These are phyloP conservation scores for Metarhizium humberi DNA, from an alignment of 2,329 filamentous ascomycete genomes.

Conservation along the genomic window DNA sequence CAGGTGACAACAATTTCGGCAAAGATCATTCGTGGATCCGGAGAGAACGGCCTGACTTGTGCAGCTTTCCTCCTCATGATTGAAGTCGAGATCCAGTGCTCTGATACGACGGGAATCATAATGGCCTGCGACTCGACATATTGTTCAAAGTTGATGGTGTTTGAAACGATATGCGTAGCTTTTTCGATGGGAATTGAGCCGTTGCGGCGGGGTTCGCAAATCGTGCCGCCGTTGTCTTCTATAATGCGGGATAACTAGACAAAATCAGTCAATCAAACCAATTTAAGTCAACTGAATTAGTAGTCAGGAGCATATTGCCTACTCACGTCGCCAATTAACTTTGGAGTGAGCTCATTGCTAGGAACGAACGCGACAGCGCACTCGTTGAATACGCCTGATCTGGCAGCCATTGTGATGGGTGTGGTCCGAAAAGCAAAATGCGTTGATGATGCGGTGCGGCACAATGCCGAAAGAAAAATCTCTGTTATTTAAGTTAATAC, in stretches of 20 bases:
- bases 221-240: slow-evolving; percentile 39
- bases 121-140: slow-evolving; percentile 65
- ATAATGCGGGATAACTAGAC: slow-evolving; percentile 32
- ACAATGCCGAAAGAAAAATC: not conserved
- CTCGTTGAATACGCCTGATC: slow-evolving; percentile 28
- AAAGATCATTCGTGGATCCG: slow-evolving; percentile 85
- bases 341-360: slow-evolving; percentile 29
- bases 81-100: slow-evolving; percentile 69
- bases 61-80: slow-evolving; percentile 60
- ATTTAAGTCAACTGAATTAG: not conserved
- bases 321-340: slow-evolving; percentile 30
- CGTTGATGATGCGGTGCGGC: not conserved
- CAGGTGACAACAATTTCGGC: slow-evolving; percentile 75
- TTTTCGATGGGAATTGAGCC: slow-evolving; percentile 37
- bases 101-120: slow-evolving; percentile 77
- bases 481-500: not conserved
- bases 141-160: slow-evolving; percentile 84
- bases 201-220: slow-evolving; percentile 37
- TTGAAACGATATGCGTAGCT: slow-evolving; percentile 51
- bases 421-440: not conserved
- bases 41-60: slow-evolving; percentile 76
- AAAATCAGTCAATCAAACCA: slow-evolving; percentile 5
- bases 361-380: slow-evolving; percentile 37
- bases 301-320: not conserved
- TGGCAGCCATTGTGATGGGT: slow-evolving; percentile 18